These are phyloP conservation scores for Fusarium xyrophilum DNA, from an alignment of 2,329 filamentous ascomycete species.

Conservation along the genomic window DNA sequence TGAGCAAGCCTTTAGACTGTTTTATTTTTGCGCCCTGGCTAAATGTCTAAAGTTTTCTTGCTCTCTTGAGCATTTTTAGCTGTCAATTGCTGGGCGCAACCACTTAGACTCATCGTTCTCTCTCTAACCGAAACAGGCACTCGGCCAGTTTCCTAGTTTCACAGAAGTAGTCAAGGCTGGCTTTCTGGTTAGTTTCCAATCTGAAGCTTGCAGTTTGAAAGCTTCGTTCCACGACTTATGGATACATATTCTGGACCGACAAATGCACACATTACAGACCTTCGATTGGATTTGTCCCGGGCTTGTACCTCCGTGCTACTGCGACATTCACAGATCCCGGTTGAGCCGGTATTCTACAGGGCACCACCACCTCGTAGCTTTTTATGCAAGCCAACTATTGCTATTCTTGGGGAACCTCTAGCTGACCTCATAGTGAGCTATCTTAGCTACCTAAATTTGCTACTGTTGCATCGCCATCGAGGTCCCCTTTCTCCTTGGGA, in stretches of 20 bases:
- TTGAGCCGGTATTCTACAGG: conserved; percentile 20
- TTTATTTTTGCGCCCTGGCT: background rate
- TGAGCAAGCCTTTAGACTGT: background rate
- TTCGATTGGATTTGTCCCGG: conserved; percentile 3
- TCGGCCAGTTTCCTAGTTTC: conserved; percentile 1
- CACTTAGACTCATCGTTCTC: background rate
- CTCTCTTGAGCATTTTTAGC: background rate
- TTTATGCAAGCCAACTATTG: conserved; percentile 30
- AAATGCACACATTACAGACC: conserved; percentile 5
- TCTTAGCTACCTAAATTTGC: conserved; percentile 13
- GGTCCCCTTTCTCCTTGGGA: conserved; percentile 30
- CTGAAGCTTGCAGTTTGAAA: conserved; percentile 3
- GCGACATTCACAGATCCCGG: conserved; percentile 8
- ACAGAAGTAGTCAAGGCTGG: conserved; percentile 19
- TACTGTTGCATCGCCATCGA: conserved; percentile 20
- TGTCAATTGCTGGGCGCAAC: conserved; percentile 7
- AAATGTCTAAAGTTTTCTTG: background rate
- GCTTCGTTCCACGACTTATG: conserved; percentile 4
- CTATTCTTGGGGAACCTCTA: conserved; percentile 22
- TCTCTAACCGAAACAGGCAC: background rate
- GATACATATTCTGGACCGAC: background rate
- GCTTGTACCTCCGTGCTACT: conserved; percentile 11
- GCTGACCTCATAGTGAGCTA: conserved; percentile 9
- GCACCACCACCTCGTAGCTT: conserved; percentile 17
- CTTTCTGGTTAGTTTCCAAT: background rate